Conservation (phyloP, 371 early-diverging fungal genomes). For the Haplosporangium sp. region DNA sequence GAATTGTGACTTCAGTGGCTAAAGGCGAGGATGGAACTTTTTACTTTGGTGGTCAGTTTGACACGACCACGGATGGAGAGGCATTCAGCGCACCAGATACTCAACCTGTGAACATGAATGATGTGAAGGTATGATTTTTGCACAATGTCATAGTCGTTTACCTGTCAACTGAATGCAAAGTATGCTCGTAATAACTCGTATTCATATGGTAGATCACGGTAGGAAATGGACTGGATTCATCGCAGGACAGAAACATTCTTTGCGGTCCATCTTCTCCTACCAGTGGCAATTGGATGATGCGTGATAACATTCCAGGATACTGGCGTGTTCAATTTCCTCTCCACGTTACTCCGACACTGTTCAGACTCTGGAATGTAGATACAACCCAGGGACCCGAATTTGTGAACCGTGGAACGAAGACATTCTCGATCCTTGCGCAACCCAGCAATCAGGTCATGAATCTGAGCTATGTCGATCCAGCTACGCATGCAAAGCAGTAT, state of each 20-base stretch:
- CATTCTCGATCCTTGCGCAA: constrained; percentile 65
- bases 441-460: constrained; percentile 62
- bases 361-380: constrained; percentile 75
- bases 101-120: constrained; percentile 49
- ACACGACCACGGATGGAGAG: constrained; percentile 56
- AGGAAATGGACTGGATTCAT: constrained; percentile 23
- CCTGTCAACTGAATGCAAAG: no score
- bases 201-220: constrained; percentile 20
- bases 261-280: constrained; percentile 35
- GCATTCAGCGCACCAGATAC: constrained; percentile 41
- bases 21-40: constrained; percentile 50
- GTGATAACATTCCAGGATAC: constrained; percentile 71
- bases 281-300: constrained; percentile 72
- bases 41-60: constrained; percentile 66
- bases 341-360: constrained; percentile 70
- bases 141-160: not conserved
- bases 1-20: constrained; percentile 61
- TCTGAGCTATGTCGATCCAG: constrained; percentile 74
- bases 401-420: constrained; percentile 72
- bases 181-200: not conserved
- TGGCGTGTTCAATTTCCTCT: constrained; percentile 72
- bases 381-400: constrained; percentile 17
- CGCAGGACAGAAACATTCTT: constrained; percentile 35
- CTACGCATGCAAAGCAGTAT: constrained; percentile 49
- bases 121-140: constrained; percentile 13